A percentile compares a stretch with the other conserved stretches of the same genome.
Evolutionary conservation across 2,329 filamentous ascomycete species (phyloP).

Genomic region (Venturia pyrina): DNA sequence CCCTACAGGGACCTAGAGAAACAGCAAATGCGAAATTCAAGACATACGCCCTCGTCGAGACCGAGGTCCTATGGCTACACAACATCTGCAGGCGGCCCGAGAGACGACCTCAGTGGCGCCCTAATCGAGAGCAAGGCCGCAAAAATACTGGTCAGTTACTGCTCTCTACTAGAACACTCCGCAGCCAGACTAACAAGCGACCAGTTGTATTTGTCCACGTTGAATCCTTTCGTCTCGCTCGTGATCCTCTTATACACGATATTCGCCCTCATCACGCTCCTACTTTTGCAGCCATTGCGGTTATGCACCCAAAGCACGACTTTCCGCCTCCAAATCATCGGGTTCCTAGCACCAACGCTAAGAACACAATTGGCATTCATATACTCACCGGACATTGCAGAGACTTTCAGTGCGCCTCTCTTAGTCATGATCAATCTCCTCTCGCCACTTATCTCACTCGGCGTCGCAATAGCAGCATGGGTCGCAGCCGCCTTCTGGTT

Average conservation of each 20-base stretch:
- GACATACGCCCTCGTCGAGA: not conserved
- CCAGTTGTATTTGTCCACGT: constrained; percentile 34
- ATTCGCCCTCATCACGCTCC: constrained; percentile 31
- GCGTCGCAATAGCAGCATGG: constrained; percentile 48
- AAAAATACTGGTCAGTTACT: not conserved
- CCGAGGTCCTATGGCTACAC: not conserved
- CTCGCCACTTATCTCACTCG: constrained; percentile 47
- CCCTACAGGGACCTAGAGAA: not conserved
- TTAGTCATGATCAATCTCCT: constrained; percentile 44
- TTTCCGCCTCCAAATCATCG: constrained; percentile 40
- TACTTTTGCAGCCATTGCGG: constrained; percentile 43
- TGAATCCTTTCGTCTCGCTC: constrained; percentile 45
- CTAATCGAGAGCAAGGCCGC: constrained; percentile 1
- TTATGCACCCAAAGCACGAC: constrained; percentile 40
- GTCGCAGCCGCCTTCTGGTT: constrained; percentile 53
- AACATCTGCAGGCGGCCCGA: not conserved
- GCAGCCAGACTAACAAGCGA: not conserved
- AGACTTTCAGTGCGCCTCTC: constrained; percentile 29
- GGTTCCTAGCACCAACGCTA: constrained; percentile 43
- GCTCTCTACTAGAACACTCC: not conserved
- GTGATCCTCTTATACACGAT: constrained; percentile 45
- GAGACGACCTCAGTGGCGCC: not conserved
- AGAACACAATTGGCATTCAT: constrained; percentile 41
- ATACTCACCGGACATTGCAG: constrained; percentile 29
- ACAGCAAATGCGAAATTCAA: not conserved